Evolutionary conservation across 129 eudicot species (phyloP), one percentile per base, ranked within the genome.

Genomic region (Tagetes patula): DNA sequence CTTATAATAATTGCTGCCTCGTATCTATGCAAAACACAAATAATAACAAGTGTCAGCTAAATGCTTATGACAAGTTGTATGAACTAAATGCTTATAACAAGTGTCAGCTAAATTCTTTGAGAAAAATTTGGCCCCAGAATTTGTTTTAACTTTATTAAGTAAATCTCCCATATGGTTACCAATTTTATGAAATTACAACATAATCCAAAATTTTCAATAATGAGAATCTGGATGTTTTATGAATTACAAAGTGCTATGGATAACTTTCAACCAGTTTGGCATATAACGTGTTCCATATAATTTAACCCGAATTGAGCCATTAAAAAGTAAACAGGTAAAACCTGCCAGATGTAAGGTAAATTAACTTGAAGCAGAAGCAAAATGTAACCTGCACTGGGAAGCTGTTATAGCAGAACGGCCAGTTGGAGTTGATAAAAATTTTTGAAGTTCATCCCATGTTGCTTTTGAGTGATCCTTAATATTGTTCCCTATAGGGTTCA

Each of bases 1-100:
- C 88, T 88, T 67, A 94, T 56, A 65, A 88, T 71, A 41, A 88
- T 82, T 5, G 96, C 98, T 36, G 97, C 98, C 76, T 94, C 98
- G 30, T 84, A 94, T 82, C 98, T 94, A 75, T 33, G 27, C 50
- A 78, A 31, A 67, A 70, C 39, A 33, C 5, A 48, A 61, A 30
- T 37, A 5, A 47, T 42, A 30, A 31, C 48, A 68, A 1, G 3
- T 12, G 75, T 59, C 60, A 72, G 37, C 40, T 14, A 66, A 11
- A 64, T 0, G 65, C 9, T 5, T 1, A 11, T 47, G 31, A 39
- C 27, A 58, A 10, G 55, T 12, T 34, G 41, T 4, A 46, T 7
- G 13, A 32, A 45, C 34, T 38, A 47, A 32, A 30, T 52, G 10
- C 33, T 1, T 20, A 3, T 53, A 56, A 8, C 39, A 56, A 39